phyloP scores from a whole-genome alignment of 306 rosid species.

The Benincasa hispida region DNA sequence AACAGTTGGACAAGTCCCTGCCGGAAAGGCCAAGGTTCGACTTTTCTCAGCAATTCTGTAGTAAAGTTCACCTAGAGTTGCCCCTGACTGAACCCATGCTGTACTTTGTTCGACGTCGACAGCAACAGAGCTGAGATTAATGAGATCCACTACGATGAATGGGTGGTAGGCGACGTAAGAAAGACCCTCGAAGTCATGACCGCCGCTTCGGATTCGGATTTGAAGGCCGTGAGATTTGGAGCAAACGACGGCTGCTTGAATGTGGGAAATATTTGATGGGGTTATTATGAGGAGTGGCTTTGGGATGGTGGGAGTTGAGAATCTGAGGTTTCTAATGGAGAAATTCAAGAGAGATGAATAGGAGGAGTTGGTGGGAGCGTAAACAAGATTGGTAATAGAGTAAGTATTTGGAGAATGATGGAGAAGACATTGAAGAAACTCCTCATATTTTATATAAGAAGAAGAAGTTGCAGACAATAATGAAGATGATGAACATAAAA shows the following conservation, averaged over 20 bases:
- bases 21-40: background rate
- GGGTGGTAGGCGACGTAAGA: background rate
- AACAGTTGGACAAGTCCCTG: background rate
- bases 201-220: slow-evolving; percentile 3
- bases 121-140: background rate
- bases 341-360: background rate
- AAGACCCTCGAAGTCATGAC: background rate
- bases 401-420: background rate
- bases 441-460: background rate
- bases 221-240: background rate
- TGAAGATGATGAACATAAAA: background rate
- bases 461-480: background rate
- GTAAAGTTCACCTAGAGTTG: background rate
- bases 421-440: background rate
- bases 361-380: background rate
- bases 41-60: background rate
- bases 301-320: background rate
- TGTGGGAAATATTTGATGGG: background rate
- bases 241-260: background rate
- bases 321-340: background rate
- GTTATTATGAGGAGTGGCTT: background rate
- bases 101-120: background rate
- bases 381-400: background rate
- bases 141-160: background rate
- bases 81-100: background rate